Evolutionary conservation across 345 rosid species (phyloP).

Genomic region (Bretschneidera sinensis): DNA sequence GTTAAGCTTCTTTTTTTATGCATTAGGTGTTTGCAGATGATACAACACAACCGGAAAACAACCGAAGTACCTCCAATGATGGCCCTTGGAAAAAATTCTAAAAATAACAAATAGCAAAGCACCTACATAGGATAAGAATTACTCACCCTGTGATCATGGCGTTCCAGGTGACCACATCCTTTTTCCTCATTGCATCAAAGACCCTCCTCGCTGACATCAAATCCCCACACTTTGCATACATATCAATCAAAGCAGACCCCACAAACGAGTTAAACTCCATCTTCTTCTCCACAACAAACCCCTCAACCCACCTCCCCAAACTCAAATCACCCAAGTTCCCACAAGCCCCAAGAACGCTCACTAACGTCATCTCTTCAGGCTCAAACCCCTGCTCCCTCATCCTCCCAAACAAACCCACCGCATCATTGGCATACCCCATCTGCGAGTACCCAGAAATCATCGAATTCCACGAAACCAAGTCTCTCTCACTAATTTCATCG

Average conservation of each 20-base stretch:
- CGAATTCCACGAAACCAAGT: constrained; percentile 83
- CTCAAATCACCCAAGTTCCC: constrained; percentile 63
- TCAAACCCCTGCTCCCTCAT: constrained; percentile 62
- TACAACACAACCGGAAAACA: too few species aligned
- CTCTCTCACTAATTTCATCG: constrained; percentile 55
- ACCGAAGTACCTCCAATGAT: background rate
- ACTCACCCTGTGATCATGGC: constrained; percentile 82
- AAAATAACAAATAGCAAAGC: background rate
- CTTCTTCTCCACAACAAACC: constrained; percentile 32
- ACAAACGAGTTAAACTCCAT: constrained; percentile 46
- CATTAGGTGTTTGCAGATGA: too few species aligned
- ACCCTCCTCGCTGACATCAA: constrained; percentile 59
- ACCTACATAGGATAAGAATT: constrained; percentile 1
- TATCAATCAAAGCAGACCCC: constrained; percentile 67
- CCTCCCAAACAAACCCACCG: constrained; percentile 51
- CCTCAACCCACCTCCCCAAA: constrained; percentile 64
- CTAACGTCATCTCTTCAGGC: constrained; percentile 77
- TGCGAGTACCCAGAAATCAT: constrained; percentile 83
- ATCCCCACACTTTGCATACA: constrained; percentile 86
- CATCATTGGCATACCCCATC: constrained; percentile 55
- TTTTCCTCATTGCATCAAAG: constrained; percentile 54
- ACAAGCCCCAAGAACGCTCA: constrained; percentile 70
- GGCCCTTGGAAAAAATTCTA: background rate
- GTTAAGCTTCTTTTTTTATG: too few species aligned
- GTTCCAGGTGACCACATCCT: constrained; percentile 77